These are phyloP conservation scores for Sporisorium graminicola DNA, from an alignment of 1,284 basidiomycete genomes.

Conservation along the genomic window DNA sequence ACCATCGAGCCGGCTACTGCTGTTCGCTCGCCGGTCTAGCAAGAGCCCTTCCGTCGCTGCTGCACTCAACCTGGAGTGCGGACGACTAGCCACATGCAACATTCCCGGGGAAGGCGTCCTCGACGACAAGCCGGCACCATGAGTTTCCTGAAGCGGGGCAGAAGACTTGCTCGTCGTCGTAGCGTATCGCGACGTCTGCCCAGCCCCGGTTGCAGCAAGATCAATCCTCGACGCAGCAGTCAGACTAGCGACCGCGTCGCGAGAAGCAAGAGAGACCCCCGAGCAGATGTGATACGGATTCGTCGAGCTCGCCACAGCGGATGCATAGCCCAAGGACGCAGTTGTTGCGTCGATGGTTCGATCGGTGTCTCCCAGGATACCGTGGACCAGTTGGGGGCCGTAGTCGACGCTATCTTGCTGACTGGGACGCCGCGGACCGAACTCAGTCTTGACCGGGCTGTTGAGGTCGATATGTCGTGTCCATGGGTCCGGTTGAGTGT, in stretches of 20 bases:
- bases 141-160: background rate
- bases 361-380: conserved; percentile 7
- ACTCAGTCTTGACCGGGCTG: background rate
- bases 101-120: background rate
- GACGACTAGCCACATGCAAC: background rate
- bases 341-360: conserved; percentile 12
- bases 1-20: background rate
- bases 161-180: conserved; percentile 13
- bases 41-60: conserved; percentile 6
- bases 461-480: conserved; percentile 23
- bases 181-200: background rate
- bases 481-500: conserved; percentile 30
- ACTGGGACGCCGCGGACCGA: background rate
- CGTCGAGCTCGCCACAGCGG: conserved; percentile 27
- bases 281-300: conserved; percentile 31
- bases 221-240: conserved; percentile 3
- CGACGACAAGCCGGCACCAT: background rate
- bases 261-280: conserved; percentile 5
- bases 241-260: conserved; percentile 9
- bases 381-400: conserved; percentile 1
- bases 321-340: conserved; percentile 16
- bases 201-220: background rate
- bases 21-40: background rate
- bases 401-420: conserved; percentile 4
- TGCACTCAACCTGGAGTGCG: background rate